A percentile compares a stretch with the other conserved stretches of the same genome.
Conservation (phyloP, 768 basidiomycete species). For the Rhodotorula paludigena region DNA sequence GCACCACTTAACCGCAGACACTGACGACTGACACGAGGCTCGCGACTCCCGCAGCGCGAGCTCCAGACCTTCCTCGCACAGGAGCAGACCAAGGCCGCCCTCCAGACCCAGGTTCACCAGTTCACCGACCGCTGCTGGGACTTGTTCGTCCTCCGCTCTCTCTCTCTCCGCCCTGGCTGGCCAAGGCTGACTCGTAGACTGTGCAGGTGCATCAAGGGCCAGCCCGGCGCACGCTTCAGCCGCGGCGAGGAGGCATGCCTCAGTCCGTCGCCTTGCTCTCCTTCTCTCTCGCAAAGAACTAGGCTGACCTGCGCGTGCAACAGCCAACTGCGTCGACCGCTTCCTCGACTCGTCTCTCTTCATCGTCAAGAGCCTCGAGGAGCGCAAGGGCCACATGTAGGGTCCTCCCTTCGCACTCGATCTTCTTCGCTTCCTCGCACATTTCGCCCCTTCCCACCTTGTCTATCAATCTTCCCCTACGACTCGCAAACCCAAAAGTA, state of each 20-base stretch:
- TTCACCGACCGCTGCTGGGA: slow-evolving; percentile 83
- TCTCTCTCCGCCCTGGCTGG: slow-evolving; percentile 56
- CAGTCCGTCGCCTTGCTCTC: slow-evolving; percentile 1
- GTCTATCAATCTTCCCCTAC: not conserved
- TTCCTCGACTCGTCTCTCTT: slow-evolving; percentile 82
- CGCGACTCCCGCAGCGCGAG: slow-evolving; percentile 50
- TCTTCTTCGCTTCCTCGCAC: not conserved
- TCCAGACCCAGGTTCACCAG: slow-evolving; percentile 56
- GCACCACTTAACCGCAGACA: too few relatives aligned
- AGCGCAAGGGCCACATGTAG: slow-evolving; percentile 37
- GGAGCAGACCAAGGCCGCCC: slow-evolving; percentile 68
- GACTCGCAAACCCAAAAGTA: not conserved
- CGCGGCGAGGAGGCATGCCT: slow-evolving; percentile 75
- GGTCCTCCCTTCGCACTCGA: not conserved
- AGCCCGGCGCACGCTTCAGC: slow-evolving; percentile 71
- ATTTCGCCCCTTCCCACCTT: not conserved
- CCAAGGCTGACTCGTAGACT: slow-evolving; percentile 65
- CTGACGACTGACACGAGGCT: not conserved
- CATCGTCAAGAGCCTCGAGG: slow-evolving; percentile 64
- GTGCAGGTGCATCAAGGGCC: slow-evolving; percentile 75
- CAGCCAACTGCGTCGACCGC: slow-evolving; percentile 80
- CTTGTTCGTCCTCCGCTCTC: slow-evolving; percentile 39
- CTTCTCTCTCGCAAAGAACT: not conserved
- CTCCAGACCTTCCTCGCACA: slow-evolving; percentile 70
- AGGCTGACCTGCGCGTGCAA: not conserved